Evolutionary conservation across 2,329 filamentous ascomycete genomes (phyloP).

Genomic region (Phaeosphaeria sp.): DNA sequence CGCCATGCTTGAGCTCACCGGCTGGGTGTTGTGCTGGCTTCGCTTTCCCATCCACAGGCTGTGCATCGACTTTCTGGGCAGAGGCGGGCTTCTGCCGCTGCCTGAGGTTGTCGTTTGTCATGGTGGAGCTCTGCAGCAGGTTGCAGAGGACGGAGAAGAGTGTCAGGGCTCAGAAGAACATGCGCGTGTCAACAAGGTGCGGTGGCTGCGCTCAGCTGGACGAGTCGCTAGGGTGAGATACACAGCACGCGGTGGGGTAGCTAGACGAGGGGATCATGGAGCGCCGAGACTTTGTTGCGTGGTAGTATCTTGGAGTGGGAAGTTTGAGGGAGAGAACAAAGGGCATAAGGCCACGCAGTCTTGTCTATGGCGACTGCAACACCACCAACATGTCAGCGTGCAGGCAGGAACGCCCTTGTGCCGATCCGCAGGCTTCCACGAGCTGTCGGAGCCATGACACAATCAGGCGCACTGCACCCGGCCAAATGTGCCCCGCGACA

Average conservation of each 20-base stretch:
- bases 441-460: conserved; percentile 13
- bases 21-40: conserved; percentile 37
- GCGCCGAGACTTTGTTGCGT: conserved; percentile 1
- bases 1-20: conserved; percentile 52
- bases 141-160: conserved; percentile 1
- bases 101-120: conserved; percentile 38
- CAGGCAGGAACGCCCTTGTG: conserved; percentile 19
- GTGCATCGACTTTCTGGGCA: conserved; percentile 21
- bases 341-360: conserved; percentile 11
- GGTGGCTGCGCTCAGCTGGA: conserved; percentile 18
- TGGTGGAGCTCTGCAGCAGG: conserved; percentile 20
- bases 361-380: conserved; percentile 7
- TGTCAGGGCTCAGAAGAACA: conserved; percentile 7
- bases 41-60: conserved; percentile 18
- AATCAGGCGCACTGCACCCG: not conserved
- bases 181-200: conserved; percentile 14
- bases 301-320: no score
- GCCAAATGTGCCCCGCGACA: not conserved
- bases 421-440: conserved; percentile 22
- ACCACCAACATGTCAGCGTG: conserved; percentile 4
- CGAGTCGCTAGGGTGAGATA: conserved; percentile 13
- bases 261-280: conserved; percentile 10
- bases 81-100: conserved; percentile 40
- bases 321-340: not conserved
- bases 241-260: conserved; percentile 11